Conservation (phyloP, 805 yeast species). For the Candida nanaspora region DNA sequence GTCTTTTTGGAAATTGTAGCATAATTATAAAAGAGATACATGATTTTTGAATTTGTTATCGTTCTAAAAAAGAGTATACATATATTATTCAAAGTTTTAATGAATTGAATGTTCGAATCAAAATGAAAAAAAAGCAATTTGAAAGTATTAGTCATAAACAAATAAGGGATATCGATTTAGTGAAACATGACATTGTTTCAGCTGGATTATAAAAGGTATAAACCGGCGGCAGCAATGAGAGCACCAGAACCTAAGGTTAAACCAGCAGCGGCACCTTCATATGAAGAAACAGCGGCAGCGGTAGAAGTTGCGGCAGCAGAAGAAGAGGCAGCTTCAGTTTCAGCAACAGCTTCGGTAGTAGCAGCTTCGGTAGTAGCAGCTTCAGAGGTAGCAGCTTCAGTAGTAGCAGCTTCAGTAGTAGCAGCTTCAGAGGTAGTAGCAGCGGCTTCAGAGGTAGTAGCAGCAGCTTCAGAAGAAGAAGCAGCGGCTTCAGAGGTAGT, state of each 20-base stretch:
- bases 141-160: neutral
- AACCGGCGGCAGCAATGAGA: neutral
- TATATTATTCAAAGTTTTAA: neutral
- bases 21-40: neutral
- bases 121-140: neutral
- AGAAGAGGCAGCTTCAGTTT: constrained; percentile 4
- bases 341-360: constrained; percentile 6
- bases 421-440: neutral
- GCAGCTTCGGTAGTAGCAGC: constrained; percentile 1
- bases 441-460: neutral
- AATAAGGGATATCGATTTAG: neutral
- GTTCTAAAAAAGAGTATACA: neutral
- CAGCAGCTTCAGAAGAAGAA: neutral
- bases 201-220: neutral
- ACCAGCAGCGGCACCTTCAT: neutral
- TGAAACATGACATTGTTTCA: neutral
- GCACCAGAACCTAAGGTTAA: neutral
- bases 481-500: neutral
- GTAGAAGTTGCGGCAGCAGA: constrained; percentile 6
- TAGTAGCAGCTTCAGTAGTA: too few relatives aligned
- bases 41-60: neutral
- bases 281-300: constrained; percentile 2
- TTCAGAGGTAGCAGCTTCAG: neutral
- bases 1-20: neutral
- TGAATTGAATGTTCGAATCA: too few relatives aligned